Evolutionary conservation across 441 rosid species (phyloP).

Genomic region (Iberis amara): DNA sequence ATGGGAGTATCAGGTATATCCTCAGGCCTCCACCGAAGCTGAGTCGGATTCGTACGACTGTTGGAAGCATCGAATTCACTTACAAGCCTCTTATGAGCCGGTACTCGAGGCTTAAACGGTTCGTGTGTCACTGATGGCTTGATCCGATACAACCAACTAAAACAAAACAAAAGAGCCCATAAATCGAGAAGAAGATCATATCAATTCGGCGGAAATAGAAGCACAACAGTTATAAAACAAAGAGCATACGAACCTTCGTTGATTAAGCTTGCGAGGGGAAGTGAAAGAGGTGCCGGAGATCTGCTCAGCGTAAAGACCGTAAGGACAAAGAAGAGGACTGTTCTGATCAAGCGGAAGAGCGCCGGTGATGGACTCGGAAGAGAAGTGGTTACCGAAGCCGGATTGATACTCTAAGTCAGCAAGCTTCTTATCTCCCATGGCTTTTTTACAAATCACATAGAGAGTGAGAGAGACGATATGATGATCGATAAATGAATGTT

Average conservation of each 20-base stretch:
- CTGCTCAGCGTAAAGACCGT: conserved; percentile 94
- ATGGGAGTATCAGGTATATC: conserved; percentile 56
- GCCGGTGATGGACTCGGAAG: conserved; percentile 72
- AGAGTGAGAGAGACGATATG: neutral
- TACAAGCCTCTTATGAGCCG: conserved; percentile 58
- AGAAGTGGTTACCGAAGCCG: conserved; percentile 69
- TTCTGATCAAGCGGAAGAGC: conserved; percentile 77
- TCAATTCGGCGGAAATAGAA: neutral
- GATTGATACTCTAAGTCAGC: conserved; percentile 44
- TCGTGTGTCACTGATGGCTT: conserved; percentile 95
- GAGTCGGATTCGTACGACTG: conserved; percentile 72
- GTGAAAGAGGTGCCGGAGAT: conserved; percentile 95
- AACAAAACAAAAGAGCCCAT: neutral
- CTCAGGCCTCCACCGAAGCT: conserved; percentile 89
- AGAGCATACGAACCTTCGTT: conserved; percentile 44
- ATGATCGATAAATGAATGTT: neutral
- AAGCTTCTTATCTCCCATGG: conserved; percentile 28
- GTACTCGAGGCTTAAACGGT: conserved; percentile 68
- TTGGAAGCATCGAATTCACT: conserved; percentile 73
- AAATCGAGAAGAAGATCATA: neutral
- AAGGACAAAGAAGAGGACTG: conserved; percentile 79
- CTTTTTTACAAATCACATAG: conserved; percentile 7
- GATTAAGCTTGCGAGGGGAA: conserved; percentile 73
- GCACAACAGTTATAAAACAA: neutral
- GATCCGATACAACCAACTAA: conserved; percentile 83